Base-by-base conservation (phyloP, 2,329 filamentous ascomycete genomes). In the Penicillium hordei region DNA sequence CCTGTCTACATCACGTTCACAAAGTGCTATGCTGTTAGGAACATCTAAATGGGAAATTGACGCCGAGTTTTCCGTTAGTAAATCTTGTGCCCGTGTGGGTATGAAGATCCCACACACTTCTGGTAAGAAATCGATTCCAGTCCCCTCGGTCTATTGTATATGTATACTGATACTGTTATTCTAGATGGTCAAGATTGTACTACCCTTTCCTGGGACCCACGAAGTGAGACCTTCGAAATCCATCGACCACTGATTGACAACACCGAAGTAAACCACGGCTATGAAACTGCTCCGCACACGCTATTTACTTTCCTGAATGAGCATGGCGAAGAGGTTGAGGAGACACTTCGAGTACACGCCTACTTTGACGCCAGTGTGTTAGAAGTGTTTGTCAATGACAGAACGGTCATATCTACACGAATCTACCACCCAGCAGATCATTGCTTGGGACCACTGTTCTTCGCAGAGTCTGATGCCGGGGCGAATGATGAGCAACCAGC, bases 331-430 rank as follows among this genome's bases (percentile, higher is more conserved):
- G 63, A 70, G 33, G 33, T 39, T 19, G 67, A 73, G 55, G 76
- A 80, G 59, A 60, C 65, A 2, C 68, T 81, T 0, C 67, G 67
- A n/a, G 66, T 81, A n/a, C 74, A 70, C 19, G 71, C 75, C 0
- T 78, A 76, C 63, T 75, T 74, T 48, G 78, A 81, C 54, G 69
- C 61, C 23, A 76, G 73, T 23, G 76, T 79, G 6, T 62, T 81
- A 3, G 79, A 81, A 59, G 72, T 81, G 0, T 81, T 80, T 59
- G 74, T 77, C 6, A 81, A 81, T 57, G 72, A 71, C 9, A 68
- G 79, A 12, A 77, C 73, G 15, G 75, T 72, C 3, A 72, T 81
- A 17, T 72, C 74, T 0, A 78, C 79, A 1, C 67, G 72, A 3
- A 65, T 78, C 4, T 78, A 76, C 58, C 50, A 64, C 13, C 46